Percentiles rank a stretch among this genome's conserved stretches.
These are phyloP conservation scores for Nemania bipapillata DNA, from an alignment of 2,329 filamentous ascomycete species.

Conservation along the genomic window DNA sequence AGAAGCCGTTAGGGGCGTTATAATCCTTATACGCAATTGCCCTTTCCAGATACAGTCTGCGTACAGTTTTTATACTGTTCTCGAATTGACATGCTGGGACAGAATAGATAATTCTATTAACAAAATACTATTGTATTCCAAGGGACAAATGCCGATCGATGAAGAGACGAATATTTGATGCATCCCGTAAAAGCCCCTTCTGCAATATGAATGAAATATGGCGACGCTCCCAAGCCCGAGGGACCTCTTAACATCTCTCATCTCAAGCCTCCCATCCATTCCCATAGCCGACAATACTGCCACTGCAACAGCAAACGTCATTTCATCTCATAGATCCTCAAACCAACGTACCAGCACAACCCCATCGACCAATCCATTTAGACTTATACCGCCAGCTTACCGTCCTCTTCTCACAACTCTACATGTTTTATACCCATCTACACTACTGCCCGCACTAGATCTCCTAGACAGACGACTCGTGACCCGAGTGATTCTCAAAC, in stretches of 20 bases:
- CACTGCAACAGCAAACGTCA: conserved; percentile 33
- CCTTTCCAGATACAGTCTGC: conserved; percentile 5
- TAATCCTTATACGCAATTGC: not conserved
- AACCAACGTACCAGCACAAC: conserved; percentile 7
- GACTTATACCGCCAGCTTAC: conserved; percentile 53
- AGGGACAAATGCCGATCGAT: too few species aligned
- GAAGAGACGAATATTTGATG: not conserved
- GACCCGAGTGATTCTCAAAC: conserved; percentile 60
- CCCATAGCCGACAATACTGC: conserved; percentile 40
- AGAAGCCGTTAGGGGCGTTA: not conserved
- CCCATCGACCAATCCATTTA: conserved; percentile 51
- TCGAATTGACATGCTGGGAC: not conserved
- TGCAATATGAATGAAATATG: conserved; percentile 27
- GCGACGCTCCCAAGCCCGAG: conserved; percentile 54
- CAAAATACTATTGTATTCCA: too few species aligned
- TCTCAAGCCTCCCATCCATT: conserved; percentile 56
- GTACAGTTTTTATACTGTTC: not conserved
- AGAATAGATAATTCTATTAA: too few species aligned
- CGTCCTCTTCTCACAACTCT: conserved; percentile 76
- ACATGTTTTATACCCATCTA: conserved; percentile 83
- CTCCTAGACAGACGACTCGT: conserved; percentile 83
- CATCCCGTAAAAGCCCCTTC: not conserved
- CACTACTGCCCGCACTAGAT: conserved; percentile 86
- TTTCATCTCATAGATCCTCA: conserved; percentile 29
- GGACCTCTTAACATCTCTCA: conserved; percentile 62